Conservation (phyloP, 768 basidiomycete species). For the Rhizopogon rudus region DNA sequence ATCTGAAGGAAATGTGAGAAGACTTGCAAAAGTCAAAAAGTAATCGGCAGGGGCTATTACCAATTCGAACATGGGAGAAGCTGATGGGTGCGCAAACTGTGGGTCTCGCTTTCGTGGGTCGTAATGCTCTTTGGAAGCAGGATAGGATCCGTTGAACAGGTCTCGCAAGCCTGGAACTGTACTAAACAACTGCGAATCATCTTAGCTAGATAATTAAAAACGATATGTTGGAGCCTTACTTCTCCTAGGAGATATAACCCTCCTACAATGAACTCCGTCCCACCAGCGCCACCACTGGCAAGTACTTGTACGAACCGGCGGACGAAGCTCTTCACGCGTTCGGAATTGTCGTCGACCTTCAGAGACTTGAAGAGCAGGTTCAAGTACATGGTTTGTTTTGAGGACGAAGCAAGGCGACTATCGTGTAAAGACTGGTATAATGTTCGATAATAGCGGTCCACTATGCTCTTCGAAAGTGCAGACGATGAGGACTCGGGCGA, state of each 20-base stretch:
- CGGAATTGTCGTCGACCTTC: conserved; percentile 56
- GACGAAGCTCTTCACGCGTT: conserved; percentile 76
- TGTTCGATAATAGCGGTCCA: conserved; percentile 72
- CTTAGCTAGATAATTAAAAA: background rate
- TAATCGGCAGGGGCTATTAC: conserved; percentile 39
- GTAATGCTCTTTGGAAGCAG: conserved; percentile 39
- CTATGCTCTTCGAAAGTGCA: conserved; percentile 40
- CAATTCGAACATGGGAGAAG: conserved; percentile 85
- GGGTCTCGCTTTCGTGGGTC: conserved; percentile 92
- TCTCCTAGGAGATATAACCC: conserved; percentile 85
- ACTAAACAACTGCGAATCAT: conserved; percentile 41
- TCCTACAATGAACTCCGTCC: conserved; percentile 85
- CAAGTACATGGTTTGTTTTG: conserved; percentile 96
- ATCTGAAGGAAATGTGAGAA: conserved; percentile 37
- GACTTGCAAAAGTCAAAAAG: background rate
- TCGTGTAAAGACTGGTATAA: conserved; percentile 91
- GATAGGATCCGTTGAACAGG: conserved; percentile 35
- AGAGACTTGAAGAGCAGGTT: conserved; percentile 90
- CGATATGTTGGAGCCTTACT: conserved; percentile 38
- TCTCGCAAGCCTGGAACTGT: conserved; percentile 40
- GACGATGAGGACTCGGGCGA: conserved; percentile 36
- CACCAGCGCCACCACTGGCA: conserved; percentile 61
- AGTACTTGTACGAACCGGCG: conserved; percentile 81
- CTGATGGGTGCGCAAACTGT: conserved; percentile 73
- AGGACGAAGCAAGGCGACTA: conserved; percentile 69